Base-by-base conservation (phyloP, 176 grass and related monocot genomes). In the Saccharum officinarum region DNA sequence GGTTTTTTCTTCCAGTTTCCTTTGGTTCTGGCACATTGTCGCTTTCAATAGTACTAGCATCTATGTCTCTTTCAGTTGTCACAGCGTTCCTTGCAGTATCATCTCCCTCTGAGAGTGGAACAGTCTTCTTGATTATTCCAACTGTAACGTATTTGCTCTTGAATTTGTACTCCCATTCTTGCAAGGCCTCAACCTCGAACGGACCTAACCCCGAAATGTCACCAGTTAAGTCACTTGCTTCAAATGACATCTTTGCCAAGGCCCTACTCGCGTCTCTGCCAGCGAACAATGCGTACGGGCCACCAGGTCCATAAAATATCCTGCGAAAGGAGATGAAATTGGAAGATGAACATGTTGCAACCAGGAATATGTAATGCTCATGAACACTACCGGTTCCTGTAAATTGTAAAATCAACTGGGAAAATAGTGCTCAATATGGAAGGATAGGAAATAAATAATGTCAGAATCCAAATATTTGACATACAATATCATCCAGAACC, bases 81-180 rank as follows among this genome's bases (percentile, higher is more conserved):
- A 20, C 28, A 22, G 11, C 8, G 4, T 14, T 67, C 12, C 5
- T 28, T 34, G 40, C 11, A 77, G 20, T 42, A 59, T 87, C 46
- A 59, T 87, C 46, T 46, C 34, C 75, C 9, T 82, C 71, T 23
- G 52, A 34, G 1, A 71, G 25, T 0, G 52, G 71, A 69, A 78
- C 13, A 13, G 34, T 73, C 71, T 73, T 88, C 72, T 86, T 86
- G 64, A 92, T 72, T 81, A 10, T 88, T 54, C 90, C 90, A 73
- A 89, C 83, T 3, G 88, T 89, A n/a, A 78, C 62, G 11, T 92
- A 92, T 70, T 92, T 92, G 76, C 81, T 64, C 77, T 74, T 92
- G 84, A 92, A 92, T 77, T 92, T 92, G 25, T 84, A 36, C 14
- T 92, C 91, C 87, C 91, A 92, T 83, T 92, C 91, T 50, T 92